A percentile compares a stretch with the other conserved stretches of the same genome.
Evolutionary conservation across 2,329 filamentous ascomycete species (phyloP).

Genomic region (Talaromyces sp.): DNA sequence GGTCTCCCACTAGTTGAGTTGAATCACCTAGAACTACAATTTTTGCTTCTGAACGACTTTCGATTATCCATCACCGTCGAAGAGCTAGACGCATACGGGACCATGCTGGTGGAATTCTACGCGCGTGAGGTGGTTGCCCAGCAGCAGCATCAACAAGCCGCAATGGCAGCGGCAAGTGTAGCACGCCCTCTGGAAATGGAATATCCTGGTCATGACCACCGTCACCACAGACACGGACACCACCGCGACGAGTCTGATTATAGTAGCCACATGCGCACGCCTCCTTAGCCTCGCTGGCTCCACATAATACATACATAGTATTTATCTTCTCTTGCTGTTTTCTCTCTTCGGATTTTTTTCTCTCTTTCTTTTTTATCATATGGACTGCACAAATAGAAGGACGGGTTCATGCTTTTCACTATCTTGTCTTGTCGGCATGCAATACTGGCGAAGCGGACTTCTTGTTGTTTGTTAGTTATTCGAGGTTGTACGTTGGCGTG

Average conservation of each 20-base stretch:
- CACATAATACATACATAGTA: not conserved
- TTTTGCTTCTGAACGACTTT: constrained; percentile 93
- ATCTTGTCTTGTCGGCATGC: not conserved
- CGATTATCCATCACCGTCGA: constrained; percentile 88
- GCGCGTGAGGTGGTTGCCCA: constrained; percentile 78
- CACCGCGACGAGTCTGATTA: constrained; percentile 9
- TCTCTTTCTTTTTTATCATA: not conserved
- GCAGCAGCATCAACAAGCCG: constrained; percentile 17
- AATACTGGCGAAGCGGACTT: not conserved
- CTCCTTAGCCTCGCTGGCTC: not conserved
- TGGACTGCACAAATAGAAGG: constrained; percentile 1
- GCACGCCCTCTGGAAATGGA: constrained; percentile 4
- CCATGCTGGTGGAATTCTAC: constrained; percentile 98
- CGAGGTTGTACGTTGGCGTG: not conserved
- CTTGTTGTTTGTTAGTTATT: not conserved
- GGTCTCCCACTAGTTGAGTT: constrained; percentile 86
- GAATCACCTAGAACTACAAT: constrained; percentile 94
- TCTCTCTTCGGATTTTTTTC: not conserved
- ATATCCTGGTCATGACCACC: not conserved
- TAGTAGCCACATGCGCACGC: constrained; percentile 6
- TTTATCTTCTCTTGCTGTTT: not conserved
- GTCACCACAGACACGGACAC: constrained; percentile 3
- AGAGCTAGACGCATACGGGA: constrained; percentile 93
- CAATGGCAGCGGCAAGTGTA: not conserved
- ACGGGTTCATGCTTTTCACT: not conserved